phyloP scores from a whole-genome alignment of 2,329 filamentous ascomycete genomes.

The Rhinocladiella mackenziei region DNA sequence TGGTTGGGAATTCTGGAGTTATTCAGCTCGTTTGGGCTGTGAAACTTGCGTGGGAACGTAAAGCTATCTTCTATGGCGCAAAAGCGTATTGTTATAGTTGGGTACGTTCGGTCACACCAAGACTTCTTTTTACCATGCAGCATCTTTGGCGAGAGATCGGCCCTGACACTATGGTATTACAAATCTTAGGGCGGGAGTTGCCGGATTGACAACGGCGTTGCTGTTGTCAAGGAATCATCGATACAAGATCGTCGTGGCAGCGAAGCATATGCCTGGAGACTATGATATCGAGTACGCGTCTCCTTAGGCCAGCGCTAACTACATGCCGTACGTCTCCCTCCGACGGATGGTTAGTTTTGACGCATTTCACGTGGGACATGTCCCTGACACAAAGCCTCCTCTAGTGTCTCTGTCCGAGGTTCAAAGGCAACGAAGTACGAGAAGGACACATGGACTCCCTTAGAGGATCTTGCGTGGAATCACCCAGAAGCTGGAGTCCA shows the following conservation, averaged over 20 bases:
- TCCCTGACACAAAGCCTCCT: background rate
- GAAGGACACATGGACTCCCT: slow-evolving; percentile 55
- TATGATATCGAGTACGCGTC: slow-evolving; percentile 73
- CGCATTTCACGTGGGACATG: background rate
- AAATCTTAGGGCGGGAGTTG: slow-evolving; percentile 35
- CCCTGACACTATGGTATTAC: no score
- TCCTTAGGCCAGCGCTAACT: slow-evolving; percentile 76
- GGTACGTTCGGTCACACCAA: no score
- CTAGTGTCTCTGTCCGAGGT: slow-evolving; percentile 32
- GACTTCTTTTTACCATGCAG: no score
- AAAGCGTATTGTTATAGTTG: no score
- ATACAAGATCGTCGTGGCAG: slow-evolving; percentile 61
- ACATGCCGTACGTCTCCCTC: slow-evolving; percentile 1
- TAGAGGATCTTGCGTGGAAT: slow-evolving; percentile 54
- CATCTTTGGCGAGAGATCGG: no score
- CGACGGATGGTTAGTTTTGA: no score
- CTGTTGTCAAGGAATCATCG: slow-evolving; percentile 50
- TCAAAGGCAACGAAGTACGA: slow-evolving; percentile 48
- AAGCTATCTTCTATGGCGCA: no score
- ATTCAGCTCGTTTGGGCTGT: no score
- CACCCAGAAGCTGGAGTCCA: slow-evolving; percentile 71
- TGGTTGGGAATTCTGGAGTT: no score
- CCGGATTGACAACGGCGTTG: slow-evolving; percentile 57
- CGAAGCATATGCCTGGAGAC: slow-evolving; percentile 83
- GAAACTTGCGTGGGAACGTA: no score